A percentile compares a stretch with the other conserved stretches of the same genome.
phyloP scores from a whole-genome alignment of 2,329 filamentous ascomycete genomes.

The Phyllosticta citrichinensis region DNA sequence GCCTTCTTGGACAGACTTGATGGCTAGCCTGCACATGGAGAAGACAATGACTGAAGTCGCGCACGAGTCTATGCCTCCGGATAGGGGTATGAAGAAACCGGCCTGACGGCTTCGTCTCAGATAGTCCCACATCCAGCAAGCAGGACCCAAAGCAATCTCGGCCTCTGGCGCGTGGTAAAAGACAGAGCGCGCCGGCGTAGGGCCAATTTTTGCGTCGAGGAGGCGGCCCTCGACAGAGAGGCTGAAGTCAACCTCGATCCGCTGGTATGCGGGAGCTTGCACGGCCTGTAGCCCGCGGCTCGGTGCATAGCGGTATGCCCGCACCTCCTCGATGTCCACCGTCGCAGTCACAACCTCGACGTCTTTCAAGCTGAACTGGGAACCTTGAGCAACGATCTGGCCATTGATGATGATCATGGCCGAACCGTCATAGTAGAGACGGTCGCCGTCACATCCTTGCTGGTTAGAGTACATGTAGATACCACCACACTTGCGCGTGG shows the following conservation, averaged over 20 bases:
- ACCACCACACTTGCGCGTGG: slow-evolving; percentile 52
- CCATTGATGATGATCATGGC: slow-evolving; percentile 55
- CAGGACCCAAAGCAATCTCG: slow-evolving; percentile 51
- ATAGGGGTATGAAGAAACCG: slow-evolving; percentile 49
- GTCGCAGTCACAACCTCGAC: slow-evolving; percentile 47
- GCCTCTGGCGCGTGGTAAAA: slow-evolving; percentile 54
- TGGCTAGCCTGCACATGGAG: slow-evolving; percentile 47
- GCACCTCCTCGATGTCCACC: slow-evolving; percentile 58
- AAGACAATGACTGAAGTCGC: slow-evolving; percentile 43
- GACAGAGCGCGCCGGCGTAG: slow-evolving; percentile 37
- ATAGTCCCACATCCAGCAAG: slow-evolving; percentile 59
- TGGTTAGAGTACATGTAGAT: slow-evolving; percentile 57
- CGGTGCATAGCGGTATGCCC: slow-evolving; percentile 47
- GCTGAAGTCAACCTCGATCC: slow-evolving; percentile 35
- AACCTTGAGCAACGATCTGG: slow-evolving; percentile 53
- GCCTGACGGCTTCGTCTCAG: slow-evolving; percentile 41
- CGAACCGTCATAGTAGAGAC: slow-evolving; percentile 37
- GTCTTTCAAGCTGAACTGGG: slow-evolving; percentile 51
- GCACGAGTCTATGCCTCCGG: slow-evolving; percentile 52
- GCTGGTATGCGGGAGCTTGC: slow-evolving; percentile 36
- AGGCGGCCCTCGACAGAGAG: slow-evolving; percentile 33
- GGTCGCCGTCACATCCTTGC: slow-evolving; percentile 36
- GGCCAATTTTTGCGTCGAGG: slow-evolving; percentile 35
- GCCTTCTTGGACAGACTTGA: slow-evolving; percentile 40
- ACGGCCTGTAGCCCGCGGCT: slow-evolving; percentile 50